Percentiles rank a stretch among this genome's conserved stretches.
Evolutionary conservation across 495 filamentous ascomycete genomes (phyloP).

Genomic region (Podospora sp.): DNA sequence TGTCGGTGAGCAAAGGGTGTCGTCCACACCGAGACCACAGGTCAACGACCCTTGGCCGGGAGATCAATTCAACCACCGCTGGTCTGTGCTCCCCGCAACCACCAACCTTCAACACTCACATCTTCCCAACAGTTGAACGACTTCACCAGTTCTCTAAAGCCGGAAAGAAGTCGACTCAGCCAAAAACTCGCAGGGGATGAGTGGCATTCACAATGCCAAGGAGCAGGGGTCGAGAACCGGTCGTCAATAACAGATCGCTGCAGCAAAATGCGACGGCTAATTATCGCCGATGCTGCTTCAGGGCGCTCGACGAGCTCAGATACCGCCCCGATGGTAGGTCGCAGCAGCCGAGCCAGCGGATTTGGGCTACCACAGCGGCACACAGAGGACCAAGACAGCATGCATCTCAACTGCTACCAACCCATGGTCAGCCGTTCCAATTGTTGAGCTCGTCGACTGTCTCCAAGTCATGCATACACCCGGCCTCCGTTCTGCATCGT

Average conservation of each 20-base stretch:
- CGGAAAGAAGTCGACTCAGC: background rate
- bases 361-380: background rate
- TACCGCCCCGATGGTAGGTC: conserved; percentile 20
- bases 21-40: background rate
- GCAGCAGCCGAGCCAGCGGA: background rate
- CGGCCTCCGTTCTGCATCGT: background rate
- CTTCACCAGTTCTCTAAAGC: background rate
- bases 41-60: background rate
- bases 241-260: conserved; percentile 21
- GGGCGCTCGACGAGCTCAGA: background rate
- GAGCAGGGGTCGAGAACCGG: conserved; percentile 16
- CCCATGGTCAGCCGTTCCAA: conserved; percentile 15
- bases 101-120: background rate
- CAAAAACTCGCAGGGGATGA: background rate
- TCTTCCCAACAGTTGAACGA: background rate
- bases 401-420: no score
- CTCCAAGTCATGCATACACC: background rate
- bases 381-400: background rate
- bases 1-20: conserved; percentile 2
- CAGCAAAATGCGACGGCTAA: conserved; percentile 26
- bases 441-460: conserved; percentile 11
- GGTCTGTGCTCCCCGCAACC: background rate
- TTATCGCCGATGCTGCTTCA: conserved; percentile 15
- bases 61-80: background rate
- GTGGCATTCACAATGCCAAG: conserved; percentile 29